phyloP scores from a whole-genome alignment of 1,284 basidiomycete species.

The Puccinia triticina region DNA sequence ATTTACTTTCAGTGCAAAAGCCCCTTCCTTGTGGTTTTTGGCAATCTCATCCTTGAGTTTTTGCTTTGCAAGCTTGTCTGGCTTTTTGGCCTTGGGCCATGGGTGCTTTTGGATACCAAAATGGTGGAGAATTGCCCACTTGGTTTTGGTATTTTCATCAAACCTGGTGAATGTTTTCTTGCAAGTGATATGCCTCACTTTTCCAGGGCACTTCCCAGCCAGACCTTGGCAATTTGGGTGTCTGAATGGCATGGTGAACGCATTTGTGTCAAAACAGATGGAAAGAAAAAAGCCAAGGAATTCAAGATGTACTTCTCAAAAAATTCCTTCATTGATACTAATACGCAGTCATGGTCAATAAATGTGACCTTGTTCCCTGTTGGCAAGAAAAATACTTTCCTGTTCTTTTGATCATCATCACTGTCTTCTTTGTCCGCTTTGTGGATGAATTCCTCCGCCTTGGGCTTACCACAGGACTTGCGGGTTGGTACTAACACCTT shows the following conservation, averaged over 20 bases:
- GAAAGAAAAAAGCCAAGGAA: neutral
- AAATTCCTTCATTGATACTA: too few species aligned
- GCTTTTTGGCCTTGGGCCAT: constrained; percentile 22
- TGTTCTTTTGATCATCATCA: neutral
- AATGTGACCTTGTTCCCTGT: constrained; percentile 14
- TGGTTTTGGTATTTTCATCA: neutral
- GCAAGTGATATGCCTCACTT: neutral
- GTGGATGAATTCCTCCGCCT: neutral
- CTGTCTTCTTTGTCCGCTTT: neutral
- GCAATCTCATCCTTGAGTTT: neutral
- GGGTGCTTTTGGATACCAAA: constrained; percentile 16
- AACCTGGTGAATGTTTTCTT: neutral
- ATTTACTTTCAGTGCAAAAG: constrained; percentile 13
- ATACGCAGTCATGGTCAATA: neutral
- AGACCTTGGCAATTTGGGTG: too few species aligned
- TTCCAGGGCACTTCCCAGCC: neutral
- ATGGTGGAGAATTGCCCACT: constrained; percentile 11
- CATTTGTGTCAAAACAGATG: neutral
- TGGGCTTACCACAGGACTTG: neutral
- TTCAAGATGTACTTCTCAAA: neutral
- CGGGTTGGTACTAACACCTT: neutral
- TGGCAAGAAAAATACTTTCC: neutral
- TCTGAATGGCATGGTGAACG: neutral
- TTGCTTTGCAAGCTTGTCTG: neutral
- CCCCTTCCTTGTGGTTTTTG: neutral